Conservation (phyloP, 768 basidiomycete species). For the Auricularia auricula-judae region DNA sequence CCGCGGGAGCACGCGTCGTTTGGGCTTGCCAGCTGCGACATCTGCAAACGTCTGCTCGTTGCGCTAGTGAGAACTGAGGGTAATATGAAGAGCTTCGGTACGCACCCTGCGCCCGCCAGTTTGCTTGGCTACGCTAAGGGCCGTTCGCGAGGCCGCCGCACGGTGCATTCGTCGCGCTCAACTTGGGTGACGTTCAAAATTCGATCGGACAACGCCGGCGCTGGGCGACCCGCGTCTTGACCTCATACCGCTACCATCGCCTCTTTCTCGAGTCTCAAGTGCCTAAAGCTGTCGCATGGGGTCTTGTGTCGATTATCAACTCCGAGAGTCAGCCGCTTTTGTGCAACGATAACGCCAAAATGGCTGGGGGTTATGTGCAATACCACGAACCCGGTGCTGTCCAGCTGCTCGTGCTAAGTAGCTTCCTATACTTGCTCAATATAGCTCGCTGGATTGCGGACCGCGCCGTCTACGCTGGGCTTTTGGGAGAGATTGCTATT, state of each 20-base stretch:
- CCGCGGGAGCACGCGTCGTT: conserved; percentile 41
- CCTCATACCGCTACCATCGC: no score
- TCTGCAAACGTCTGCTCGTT: not conserved
- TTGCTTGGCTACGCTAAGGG: not conserved
- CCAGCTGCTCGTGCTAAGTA: not conserved
- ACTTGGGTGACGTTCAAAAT: not conserved
- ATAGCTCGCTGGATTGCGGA: not conserved
- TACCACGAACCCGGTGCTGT: not conserved
- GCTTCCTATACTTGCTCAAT: not conserved
- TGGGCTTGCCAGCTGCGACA: conserved; percentile 33
- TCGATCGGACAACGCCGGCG: not conserved
- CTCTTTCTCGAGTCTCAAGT: no score
- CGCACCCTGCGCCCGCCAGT: not conserved
- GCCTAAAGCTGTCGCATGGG: no score
- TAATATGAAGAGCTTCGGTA: not conserved
- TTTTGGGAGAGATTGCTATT: conserved; percentile 41
- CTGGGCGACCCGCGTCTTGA: no score
- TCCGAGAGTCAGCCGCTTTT: not conserved
- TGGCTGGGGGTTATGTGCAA: not conserved
- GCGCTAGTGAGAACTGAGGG: not conserved
- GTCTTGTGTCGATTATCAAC: no score
- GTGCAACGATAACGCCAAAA: not conserved
- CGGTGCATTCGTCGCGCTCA: not conserved
- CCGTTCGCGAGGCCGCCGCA: not conserved
- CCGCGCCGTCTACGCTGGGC: conserved; percentile 29